phyloP scores from a whole-genome alignment of 2,329 filamentous ascomycete species.

The Fusarium odoratissimum region DNA sequence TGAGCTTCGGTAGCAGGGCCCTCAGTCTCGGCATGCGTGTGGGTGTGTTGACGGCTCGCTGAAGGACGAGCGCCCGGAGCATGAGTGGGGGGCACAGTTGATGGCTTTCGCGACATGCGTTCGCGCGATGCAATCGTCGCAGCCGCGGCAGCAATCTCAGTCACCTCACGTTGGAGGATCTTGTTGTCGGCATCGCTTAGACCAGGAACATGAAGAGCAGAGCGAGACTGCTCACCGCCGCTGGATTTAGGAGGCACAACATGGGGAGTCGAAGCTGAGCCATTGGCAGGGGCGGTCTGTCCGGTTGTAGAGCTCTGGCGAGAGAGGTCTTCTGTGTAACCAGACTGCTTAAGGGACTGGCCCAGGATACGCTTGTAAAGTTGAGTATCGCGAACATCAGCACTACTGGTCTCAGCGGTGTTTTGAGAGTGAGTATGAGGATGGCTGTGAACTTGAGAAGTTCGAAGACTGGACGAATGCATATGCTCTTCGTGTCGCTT shows the following conservation, averaged over 20 bases:
- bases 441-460: slow-evolving; percentile 52
- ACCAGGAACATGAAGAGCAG: slow-evolving; percentile 70
- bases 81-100: slow-evolving; percentile 44
- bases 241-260: slow-evolving; percentile 78
- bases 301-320: slow-evolving; percentile 53
- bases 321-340: slow-evolving; percentile 66
- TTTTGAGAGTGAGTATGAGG: slow-evolving; percentile 53
- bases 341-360: slow-evolving; percentile 87
- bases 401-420: slow-evolving; percentile 59
- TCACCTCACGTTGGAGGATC: slow-evolving; percentile 84
- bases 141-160: slow-evolving; percentile 92
- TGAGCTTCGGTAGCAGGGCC: slow-evolving; percentile 50
- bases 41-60: slow-evolving; percentile 49
- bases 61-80: slow-evolving; percentile 37
- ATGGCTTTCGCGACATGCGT: slow-evolving; percentile 56
- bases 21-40: slow-evolving; percentile 41
- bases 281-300: slow-evolving; percentile 54
- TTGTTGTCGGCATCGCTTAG: slow-evolving; percentile 86
- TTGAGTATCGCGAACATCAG: slow-evolving; percentile 86
- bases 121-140: slow-evolving; percentile 89
- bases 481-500: slow-evolving; percentile 72
- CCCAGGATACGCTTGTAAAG: slow-evolving; percentile 94
- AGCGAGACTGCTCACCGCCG: slow-evolving; percentile 50
- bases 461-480: slow-evolving; percentile 48
- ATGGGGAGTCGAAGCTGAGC: slow-evolving; percentile 68